Evolutionary conservation across 257 asterid species (phyloP).

Genomic region (Lantana camara): DNA sequence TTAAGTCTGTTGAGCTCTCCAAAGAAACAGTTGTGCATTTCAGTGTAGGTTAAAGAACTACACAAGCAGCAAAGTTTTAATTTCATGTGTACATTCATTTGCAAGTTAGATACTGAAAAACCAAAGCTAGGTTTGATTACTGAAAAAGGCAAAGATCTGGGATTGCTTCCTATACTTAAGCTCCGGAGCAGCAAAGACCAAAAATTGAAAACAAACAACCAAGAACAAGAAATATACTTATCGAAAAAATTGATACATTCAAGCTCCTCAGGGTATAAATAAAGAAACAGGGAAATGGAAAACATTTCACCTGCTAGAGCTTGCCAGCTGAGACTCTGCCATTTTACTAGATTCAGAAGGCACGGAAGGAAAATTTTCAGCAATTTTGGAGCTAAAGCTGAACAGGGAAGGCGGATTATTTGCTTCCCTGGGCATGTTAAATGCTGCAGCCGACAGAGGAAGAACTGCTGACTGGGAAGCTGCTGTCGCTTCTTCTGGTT

Average conservation of each 20-base stretch:
- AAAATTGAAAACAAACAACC: background rate
- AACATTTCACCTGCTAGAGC: constrained; percentile 42
- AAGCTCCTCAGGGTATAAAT: background rate
- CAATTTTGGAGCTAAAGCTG: constrained; percentile 41
- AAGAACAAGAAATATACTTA: too few relatives aligned
- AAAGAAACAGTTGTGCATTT: background rate
- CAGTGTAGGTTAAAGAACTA: background rate
- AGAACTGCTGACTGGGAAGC: constrained; percentile 27
- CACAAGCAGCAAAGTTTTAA: background rate
- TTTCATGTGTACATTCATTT: background rate
- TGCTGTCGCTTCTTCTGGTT: constrained; percentile 33
- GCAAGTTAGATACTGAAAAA: background rate
- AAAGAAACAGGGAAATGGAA: background rate
- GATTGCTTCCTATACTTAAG: background rate
- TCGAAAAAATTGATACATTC: background rate
- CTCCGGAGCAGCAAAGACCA: background rate
- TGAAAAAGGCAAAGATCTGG: background rate
- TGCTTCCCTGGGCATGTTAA: constrained; percentile 44
- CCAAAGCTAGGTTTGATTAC: background rate
- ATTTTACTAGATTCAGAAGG: constrained; percentile 32
- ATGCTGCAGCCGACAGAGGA: constrained; percentile 31
- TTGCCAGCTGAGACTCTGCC: constrained; percentile 33
- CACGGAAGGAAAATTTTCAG: constrained; percentile 31
- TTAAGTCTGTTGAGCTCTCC: background rate
- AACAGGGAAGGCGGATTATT: constrained; percentile 36